Base-by-base conservation (phyloP, 2,329 filamentous ascomycete genomes). In the Clarireedia monteithiana region DNA sequence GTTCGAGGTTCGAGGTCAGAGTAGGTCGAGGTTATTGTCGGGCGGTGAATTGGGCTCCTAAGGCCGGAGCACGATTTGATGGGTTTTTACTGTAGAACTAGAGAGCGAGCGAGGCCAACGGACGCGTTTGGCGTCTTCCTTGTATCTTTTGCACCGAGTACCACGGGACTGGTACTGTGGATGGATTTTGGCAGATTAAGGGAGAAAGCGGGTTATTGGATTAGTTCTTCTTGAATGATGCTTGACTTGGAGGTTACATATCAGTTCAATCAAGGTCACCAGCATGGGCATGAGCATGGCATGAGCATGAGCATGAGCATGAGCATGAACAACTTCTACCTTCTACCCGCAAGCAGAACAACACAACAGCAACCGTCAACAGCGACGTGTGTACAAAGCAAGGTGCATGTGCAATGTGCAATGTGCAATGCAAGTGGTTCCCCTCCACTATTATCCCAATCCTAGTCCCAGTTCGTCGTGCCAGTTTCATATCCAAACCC, bases 41-140 rank as follows among this genome's bases (percentile, higher is more conserved):
- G 52, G 47, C 56, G 52, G 56, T 58, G 52, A 58, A 58, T 49
- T 38, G 40, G 27, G 36, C 17, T 36, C 17, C 48, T 55, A 20
- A 55, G 14, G 46, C 52, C 46, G 36, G 50, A 55, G 52, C 42
- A 34, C 45, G 49, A 42, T 55, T 39, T 27, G 50, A 42, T 44
- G 23, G 17, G 39, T 40, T n/a, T 15, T 3, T 6, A 40, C 17
- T 40, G 7, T 40, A 6, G 9, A 40, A 20, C 20, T 20, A 20
- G 20, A 20, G 51, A 39, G 39, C 30, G 40, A 39, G 17, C 17
- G 5, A 47, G 30, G n/a, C 26, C 52, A 50, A 44, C 52, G 46
- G 42, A 44, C 52, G 46, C 38, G 46, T 55, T 55, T 49, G 52
- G 52, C 46, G 47, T 46, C 45, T 55, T 55, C 47, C 46, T 50